Evolutionary conservation across 208 protist species (phyloP).

Genomic region (Vickermania ingenoplastis): DNA sequence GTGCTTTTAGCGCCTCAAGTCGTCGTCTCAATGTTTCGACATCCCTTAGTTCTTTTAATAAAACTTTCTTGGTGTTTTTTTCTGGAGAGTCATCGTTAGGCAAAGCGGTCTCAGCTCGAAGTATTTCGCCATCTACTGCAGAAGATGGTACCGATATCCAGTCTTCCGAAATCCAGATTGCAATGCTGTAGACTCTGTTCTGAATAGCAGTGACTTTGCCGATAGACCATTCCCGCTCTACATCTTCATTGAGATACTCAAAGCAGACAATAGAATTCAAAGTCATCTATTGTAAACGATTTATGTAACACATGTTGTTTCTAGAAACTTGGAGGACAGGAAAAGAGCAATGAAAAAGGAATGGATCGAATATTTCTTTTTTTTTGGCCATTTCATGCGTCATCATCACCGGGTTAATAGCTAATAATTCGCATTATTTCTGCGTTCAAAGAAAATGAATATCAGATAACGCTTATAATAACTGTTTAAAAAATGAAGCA

Average conservation of each 20-base stretch:
- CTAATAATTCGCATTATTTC: no score
- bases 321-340: no score
- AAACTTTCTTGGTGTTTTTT: conserved; percentile 5
- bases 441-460: no score
- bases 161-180: background rate
- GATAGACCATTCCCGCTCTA: conserved; percentile 7
- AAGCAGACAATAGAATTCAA: conserved; percentile 7
- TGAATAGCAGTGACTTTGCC: conserved; percentile 2
- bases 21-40: background rate
- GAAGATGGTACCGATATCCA: background rate
- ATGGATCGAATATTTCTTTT: no score
- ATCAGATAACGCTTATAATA: no score
- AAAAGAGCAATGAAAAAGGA: no score
- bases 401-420: no score
- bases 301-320: no score
- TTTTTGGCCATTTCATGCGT: no score
- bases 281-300: no score
- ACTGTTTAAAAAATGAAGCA: no score
- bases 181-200: background rate
- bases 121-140: background rate
- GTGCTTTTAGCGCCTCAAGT: background rate
- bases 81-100: background rate
- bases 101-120: background rate
- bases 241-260: conserved; percentile 3
- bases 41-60: background rate